Evolutionary conservation across 805 yeast genomes (phyloP).

Genomic region (Tetrapisispora pingtungensis): DNA sequence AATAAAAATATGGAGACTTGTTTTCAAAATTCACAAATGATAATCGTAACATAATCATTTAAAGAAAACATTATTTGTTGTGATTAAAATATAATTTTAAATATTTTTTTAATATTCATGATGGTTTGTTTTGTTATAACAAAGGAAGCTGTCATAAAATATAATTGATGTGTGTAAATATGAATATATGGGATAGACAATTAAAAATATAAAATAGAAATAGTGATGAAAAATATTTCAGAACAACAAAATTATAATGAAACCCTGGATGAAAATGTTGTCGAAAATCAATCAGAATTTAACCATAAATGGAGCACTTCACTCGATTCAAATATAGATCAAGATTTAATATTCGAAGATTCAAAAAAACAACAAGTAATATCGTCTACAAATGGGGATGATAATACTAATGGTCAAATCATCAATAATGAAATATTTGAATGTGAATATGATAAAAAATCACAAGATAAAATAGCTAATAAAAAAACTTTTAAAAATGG

Average conservation of each 20-base stretch:
- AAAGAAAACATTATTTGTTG: too few species aligned
- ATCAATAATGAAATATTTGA: too few species aligned
- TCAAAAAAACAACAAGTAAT: not conserved
- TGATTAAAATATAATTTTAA: too few species aligned
- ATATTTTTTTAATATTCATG: too few species aligned
- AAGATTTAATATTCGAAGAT: not conserved
- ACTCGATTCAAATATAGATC: not conserved
- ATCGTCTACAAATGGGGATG: not conserved
- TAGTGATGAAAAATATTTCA: not conserved
- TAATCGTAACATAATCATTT: too few species aligned
- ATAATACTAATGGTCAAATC: too few species aligned
- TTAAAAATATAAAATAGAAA: not conserved
- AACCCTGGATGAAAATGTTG: not conserved
- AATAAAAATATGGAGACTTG: too few species aligned
- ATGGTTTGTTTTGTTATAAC: too few species aligned
- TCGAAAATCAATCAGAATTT: not conserved
- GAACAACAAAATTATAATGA: not conserved
- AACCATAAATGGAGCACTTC: not conserved
- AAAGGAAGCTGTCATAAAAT: too few species aligned
- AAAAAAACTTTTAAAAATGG: not conserved
- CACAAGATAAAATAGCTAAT: not conserved
- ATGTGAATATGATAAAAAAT: too few species aligned
- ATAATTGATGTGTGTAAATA: too few species aligned
- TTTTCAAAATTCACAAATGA: too few species aligned
- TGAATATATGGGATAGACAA: not conserved